A percentile compares a stretch with the other conserved stretches of the same genome.
These are phyloP conservation scores for Cichorium intybus DNA, from an alignment of 140 eudicot species.

Conservation along the genomic window DNA sequence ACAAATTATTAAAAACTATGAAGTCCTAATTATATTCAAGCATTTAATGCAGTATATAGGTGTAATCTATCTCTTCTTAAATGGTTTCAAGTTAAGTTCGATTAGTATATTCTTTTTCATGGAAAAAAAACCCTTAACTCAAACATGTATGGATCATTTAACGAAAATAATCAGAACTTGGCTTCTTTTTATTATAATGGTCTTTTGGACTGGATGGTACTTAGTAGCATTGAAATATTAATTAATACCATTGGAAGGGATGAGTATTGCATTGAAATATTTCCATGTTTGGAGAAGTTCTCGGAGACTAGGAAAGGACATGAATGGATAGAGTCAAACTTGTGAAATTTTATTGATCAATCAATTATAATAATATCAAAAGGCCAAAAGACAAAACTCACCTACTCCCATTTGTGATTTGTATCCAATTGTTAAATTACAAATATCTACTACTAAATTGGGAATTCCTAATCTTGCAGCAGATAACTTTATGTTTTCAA, in stretches of 20 bases:
- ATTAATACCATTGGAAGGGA: too few relatives aligned
- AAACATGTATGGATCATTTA: neutral
- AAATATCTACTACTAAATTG: neutral
- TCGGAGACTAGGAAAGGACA: neutral
- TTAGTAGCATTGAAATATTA: neutral
- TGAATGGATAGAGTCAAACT: neutral
- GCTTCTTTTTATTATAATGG: neutral
- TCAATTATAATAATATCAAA: neutral
- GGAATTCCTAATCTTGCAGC: neutral
- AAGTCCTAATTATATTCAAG: neutral
- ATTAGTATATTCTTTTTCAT: neutral
- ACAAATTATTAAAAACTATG: neutral
- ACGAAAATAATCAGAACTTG: neutral
- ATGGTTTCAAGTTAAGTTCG: neutral
- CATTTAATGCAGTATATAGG: neutral
- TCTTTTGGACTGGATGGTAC: neutral
- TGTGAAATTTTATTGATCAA: neutral
- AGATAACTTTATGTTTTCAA: neutral
- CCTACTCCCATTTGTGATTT: neutral
- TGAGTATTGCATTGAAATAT: neutral
- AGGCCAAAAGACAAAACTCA: conserved; percentile 13
- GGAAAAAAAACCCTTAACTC: neutral
- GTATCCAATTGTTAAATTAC: neutral
- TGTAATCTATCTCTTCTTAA: neutral
- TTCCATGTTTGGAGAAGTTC: neutral